Base-by-base conservation (phyloP, 148 eudicot species). In the Chenopodium formosanum region DNA sequence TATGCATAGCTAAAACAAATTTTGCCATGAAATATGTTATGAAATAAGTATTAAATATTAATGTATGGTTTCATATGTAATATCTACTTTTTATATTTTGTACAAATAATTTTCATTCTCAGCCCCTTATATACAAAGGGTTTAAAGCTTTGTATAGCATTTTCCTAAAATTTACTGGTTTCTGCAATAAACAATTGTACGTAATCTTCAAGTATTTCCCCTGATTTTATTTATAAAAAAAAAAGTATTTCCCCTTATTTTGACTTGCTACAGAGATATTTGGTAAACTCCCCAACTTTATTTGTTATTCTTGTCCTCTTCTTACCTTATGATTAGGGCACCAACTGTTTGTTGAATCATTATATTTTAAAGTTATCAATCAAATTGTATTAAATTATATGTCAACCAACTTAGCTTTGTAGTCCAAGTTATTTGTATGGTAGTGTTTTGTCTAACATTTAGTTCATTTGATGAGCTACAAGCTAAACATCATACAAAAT, bases 181-280 rank as follows among this genome's bases (percentile, higher is more conserved):
- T n/a, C n/a, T 56, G 56, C 37, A 64, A 66, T 7, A 71, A 74
- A 25, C 29, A 56, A 69, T 27, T 79, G 75, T 37, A 37, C 44
- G 44, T 79, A 79, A 74, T 74, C 31, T 53, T 74, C 70, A 79
- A 74, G 64, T 78, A 44, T 69, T 56, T 56, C 17, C 22, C 19
- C 9, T 76, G 73, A 76, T 58, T 75, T 80, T 4, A 27, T 27
- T 0, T 27, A 27, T 0, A 27, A 0, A 27, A 27, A 27, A 27
- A 27, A 27, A 79, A 74, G 64, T 78, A 44, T 69, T 56, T 56
- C 17, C 62, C 19, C 9, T 76, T 73, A 76, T 58, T 75, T 80
- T 4, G 79, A 83, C 72, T 74, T 83, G 72, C 65, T 46, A 83
- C 13, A 83, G 79, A 3, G 46, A 44, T 20, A 69, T 79, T 83